These are phyloP conservation scores for Aspergillus nidulans DNA, from an alignment of 495 filamentous ascomycete species.

Conservation along the genomic window DNA sequence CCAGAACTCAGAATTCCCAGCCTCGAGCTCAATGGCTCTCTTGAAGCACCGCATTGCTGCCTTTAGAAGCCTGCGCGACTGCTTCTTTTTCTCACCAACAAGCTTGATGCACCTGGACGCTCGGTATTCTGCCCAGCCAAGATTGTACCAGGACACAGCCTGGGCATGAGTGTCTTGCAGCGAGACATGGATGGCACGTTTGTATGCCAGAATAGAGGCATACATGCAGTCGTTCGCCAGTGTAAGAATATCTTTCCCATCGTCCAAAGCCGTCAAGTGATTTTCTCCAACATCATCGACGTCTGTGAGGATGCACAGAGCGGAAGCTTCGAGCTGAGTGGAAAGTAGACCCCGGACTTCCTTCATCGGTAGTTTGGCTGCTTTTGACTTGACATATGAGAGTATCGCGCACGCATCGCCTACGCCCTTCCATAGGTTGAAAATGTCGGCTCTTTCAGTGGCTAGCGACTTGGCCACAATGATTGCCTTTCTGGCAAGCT, in stretches of 20 bases:
- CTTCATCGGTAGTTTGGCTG: slow-evolving; percentile 52
- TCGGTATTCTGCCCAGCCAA: slow-evolving; percentile 88
- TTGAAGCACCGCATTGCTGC: slow-evolving; percentile 92
- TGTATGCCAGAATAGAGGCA: slow-evolving; percentile 76
- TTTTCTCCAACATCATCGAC: slow-evolving; percentile 63
- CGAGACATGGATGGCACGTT: slow-evolving; percentile 72
- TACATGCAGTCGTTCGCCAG: slow-evolving; percentile 46
- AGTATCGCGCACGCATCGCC: slow-evolving; percentile 87
- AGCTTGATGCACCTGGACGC: slow-evolving; percentile 61
- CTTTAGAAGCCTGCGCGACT: slow-evolving; percentile 63
- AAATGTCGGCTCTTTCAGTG: slow-evolving; percentile 56
- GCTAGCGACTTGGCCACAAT: slow-evolving; percentile 48
- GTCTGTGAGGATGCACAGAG: slow-evolving; percentile 61
- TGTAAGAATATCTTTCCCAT: slow-evolving; percentile 38
- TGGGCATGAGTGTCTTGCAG: slow-evolving; percentile 80
- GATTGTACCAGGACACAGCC: slow-evolving; percentile 92
- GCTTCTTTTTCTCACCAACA: slow-evolving; percentile 30
- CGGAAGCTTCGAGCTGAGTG: slow-evolving; percentile 44
- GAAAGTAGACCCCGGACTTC: slow-evolving; percentile 52
- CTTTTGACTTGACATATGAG: slow-evolving; percentile 64
- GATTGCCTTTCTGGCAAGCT: slow-evolving; percentile 60
- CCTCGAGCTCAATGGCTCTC: slow-evolving; percentile 89
- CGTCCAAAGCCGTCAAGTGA: slow-evolving; percentile 32
- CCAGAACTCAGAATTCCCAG: slow-evolving; percentile 96
- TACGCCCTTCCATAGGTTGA: slow-evolving; percentile 92